phyloP scores from a whole-genome alignment of 345 rosid genomes.

The Sonneratia alba region DNA sequence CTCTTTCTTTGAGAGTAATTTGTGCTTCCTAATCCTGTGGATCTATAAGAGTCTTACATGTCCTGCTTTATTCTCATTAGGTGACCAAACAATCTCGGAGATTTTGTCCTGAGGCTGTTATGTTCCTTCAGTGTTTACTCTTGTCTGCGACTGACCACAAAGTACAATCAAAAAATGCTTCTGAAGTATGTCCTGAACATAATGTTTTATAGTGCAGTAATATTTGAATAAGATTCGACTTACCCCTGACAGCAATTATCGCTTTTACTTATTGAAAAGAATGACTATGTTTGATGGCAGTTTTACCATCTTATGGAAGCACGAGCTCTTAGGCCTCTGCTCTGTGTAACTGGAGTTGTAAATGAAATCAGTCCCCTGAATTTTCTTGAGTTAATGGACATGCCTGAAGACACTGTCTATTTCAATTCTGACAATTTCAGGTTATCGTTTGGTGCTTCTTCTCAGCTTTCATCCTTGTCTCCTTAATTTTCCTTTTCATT shows the following conservation, averaged over 20 bases:
- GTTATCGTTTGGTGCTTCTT: slow-evolving; percentile 21
- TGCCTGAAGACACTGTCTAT: slow-evolving; percentile 50
- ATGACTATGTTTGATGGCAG: slow-evolving; percentile 25
- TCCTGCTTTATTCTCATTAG: slow-evolving; percentile 24
- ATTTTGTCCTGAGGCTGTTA: slow-evolving; percentile 79
- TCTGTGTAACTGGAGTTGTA: slow-evolving; percentile 26
- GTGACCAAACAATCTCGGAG: slow-evolving; percentile 58
- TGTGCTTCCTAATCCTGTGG: not conserved
- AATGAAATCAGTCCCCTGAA: slow-evolving; percentile 53
- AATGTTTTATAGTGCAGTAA: not conserved
- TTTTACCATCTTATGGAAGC: slow-evolving; percentile 54
- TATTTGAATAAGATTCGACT: not conserved
- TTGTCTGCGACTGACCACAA: slow-evolving; percentile 48
- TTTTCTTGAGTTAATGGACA: slow-evolving; percentile 49
- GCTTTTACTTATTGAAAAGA: not conserved
- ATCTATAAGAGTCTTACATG: not conserved
- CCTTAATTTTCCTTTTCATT: not conserved
- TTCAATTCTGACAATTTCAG: slow-evolving; percentile 76
- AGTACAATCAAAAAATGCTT: slow-evolving; percentile 30
- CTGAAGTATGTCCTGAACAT: slow-evolving; percentile 36
- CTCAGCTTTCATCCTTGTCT: not conserved
- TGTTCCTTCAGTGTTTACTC: slow-evolving; percentile 54
- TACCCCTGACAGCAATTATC: not conserved
- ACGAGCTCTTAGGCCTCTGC: slow-evolving; percentile 47
- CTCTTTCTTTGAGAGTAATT: not conserved